These are phyloP conservation scores for Aquilaria yunnanensis DNA, from an alignment of 345 rosid species.

Conservation along the genomic window DNA sequence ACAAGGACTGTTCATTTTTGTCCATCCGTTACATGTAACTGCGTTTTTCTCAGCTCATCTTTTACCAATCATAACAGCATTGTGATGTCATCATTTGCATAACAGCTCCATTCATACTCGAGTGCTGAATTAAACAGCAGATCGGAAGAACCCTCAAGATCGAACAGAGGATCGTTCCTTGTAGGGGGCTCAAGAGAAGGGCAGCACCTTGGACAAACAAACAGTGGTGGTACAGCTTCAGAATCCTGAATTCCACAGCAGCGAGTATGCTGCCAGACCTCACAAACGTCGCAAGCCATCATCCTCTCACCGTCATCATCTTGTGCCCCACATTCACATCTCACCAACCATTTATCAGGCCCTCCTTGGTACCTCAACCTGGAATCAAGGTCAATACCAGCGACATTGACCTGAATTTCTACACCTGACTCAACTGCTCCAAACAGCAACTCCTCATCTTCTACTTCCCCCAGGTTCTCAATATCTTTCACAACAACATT, in stretches of 20 bases:
- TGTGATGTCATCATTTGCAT: conserved; percentile 5
- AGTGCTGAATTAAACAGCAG: conserved; percentile 21
- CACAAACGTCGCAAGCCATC: conserved; percentile 81
- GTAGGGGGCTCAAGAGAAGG: conserved; percentile 31
- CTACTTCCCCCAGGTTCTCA: conserved; percentile 34
- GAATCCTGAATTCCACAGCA: conserved; percentile 73
- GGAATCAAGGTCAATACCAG: conserved; percentile 34
- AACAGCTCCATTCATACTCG: conserved; percentile 10
- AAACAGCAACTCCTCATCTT: conserved; percentile 38
- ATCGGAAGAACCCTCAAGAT: conserved; percentile 22
- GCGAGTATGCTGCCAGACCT: conserved; percentile 87
- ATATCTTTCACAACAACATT: conserved; percentile 48
- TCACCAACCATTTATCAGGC: conserved; percentile 68
- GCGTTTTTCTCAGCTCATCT: background rate
- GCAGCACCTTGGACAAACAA: conserved; percentile 65
- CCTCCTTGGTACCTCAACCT: conserved; percentile 59
- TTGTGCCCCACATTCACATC: conserved; percentile 62
- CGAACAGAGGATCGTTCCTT: conserved; percentile 23
- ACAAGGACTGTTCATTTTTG: background rate
- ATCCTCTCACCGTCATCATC: conserved; percentile 96
- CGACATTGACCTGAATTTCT: conserved; percentile 44
- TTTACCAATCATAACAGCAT: conserved; percentile 6
- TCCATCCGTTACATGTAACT: background rate
- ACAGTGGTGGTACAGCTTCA: conserved; percentile 60
- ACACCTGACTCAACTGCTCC: conserved; percentile 49